Conservation (phyloP, 495 filamentous ascomycete genomes). For the Cudoniella acicularis region DNA sequence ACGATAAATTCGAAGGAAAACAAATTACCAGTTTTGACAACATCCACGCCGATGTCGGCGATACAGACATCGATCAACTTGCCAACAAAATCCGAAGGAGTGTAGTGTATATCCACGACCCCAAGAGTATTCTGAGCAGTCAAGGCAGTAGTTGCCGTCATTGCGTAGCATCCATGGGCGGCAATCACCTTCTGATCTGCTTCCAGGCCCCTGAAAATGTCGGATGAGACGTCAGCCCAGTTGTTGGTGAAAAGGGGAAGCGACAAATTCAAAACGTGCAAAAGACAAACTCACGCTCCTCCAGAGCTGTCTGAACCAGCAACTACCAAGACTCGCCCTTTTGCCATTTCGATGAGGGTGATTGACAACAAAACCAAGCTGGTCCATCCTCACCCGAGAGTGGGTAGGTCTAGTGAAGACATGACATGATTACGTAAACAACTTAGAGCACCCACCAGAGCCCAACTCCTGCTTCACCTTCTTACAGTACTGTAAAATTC, state of each 20-base stretch:
- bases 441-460: too few species aligned
- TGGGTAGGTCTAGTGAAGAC: too few species aligned
- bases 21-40: slow-evolving; percentile 78
- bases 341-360: too few species aligned
- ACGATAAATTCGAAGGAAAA: background rate
- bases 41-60: slow-evolving; percentile 80
- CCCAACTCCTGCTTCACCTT: too few species aligned
- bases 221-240: slow-evolving; percentile 2
- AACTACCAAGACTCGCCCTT: slow-evolving; percentile 67
- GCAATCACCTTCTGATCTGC: slow-evolving; percentile 95
- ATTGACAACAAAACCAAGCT: too few species aligned
- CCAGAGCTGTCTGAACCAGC: slow-evolving; percentile 85
- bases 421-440: too few species aligned
- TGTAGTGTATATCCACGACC: slow-evolving; percentile 74
- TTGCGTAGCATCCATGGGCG: slow-evolving; percentile 87
- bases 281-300: slow-evolving; percentile 65
- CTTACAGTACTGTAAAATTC: too few species aligned
- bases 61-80: slow-evolving; percentile 83
- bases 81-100: slow-evolving; percentile 72
- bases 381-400: too few species aligned
- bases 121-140: slow-evolving; percentile 93
- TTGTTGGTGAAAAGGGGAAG: slow-evolving; percentile 9
- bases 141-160: slow-evolving; percentile 92
- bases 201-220: slow-evolving; percentile 72
- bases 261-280: slow-evolving; percentile 6